Percentiles rank a stretch among this genome's conserved stretches.
These are phyloP conservation scores for Candida neerlandica DNA, from an alignment of 1,139 yeast genomes.

Conservation along the genomic window DNA sequence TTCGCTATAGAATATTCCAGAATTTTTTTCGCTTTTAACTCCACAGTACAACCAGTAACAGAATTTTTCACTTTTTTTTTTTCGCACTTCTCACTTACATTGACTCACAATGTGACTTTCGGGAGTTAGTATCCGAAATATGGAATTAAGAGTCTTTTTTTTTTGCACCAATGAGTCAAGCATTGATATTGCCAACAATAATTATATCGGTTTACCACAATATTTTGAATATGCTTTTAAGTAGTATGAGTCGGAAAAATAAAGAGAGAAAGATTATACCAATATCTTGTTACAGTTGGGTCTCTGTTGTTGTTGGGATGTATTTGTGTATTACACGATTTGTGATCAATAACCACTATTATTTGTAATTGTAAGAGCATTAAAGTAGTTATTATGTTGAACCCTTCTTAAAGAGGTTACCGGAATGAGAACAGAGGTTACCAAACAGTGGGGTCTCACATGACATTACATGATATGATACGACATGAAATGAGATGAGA, in stretches of 20 bases:
- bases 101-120: slow-evolving; percentile 1
- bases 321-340: not conserved
- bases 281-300: no score
- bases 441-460: not conserved
- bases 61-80: no score
- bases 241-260: no score
- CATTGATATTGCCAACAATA: no score
- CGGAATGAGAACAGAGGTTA: not conserved
- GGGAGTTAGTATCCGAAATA: slow-evolving; percentile 1
- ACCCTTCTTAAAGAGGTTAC: not conserved
- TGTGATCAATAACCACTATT: not conserved
- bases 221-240: no score
- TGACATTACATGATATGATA: no score
- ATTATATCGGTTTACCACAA: no score
- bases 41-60: no score
- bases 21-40: not conserved
- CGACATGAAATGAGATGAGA: not conserved
- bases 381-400: not conserved
- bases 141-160: not conserved
- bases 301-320: no score
- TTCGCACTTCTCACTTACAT: not conserved
- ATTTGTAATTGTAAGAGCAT: not conserved
- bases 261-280: no score
- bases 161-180: no score
- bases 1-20: not conserved